Conservation (phyloP, 1,139 yeast species). For the Diutina mesorugosa region DNA sequence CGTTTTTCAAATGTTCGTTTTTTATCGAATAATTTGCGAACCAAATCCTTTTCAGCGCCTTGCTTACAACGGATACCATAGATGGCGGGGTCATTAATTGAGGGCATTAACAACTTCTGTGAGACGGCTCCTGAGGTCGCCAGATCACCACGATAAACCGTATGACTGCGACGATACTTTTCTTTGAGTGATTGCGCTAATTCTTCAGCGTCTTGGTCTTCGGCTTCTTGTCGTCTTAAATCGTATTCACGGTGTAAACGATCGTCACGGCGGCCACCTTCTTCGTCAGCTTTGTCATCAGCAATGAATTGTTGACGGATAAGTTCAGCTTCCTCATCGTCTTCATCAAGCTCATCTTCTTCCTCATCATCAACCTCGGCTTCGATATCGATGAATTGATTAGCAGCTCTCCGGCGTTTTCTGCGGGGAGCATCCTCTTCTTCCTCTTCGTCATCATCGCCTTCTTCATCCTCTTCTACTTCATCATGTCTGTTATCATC, state of each 20-base stretch:
- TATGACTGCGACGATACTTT: constrained; percentile 79
- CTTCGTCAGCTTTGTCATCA: constrained; percentile 50
- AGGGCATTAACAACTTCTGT: constrained; percentile 84
- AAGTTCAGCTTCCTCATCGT: constrained; percentile 78
- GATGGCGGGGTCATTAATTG: constrained; percentile 91
- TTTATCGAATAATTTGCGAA: constrained; percentile 71
- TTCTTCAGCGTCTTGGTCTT: constrained; percentile 91
- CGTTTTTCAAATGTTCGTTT: constrained; percentile 57
- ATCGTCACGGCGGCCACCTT: constrained; percentile 37
- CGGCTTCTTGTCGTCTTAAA: constrained; percentile 76
- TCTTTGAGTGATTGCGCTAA: constrained; percentile 89
- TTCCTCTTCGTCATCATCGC: constrained; percentile 44
- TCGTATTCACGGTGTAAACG: constrained; percentile 87
- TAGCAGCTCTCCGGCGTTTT: constrained; percentile 52
- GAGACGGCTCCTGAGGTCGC: constrained; percentile 69
- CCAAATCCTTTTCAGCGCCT: constrained; percentile 87
- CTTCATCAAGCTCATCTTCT: constrained; percentile 79
- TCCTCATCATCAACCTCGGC: constrained; percentile 99
- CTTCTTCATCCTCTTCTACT: constrained; percentile 47
- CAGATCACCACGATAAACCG: constrained; percentile 80
- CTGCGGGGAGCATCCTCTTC: constrained; percentile 40
- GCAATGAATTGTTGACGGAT: constrained; percentile 73
- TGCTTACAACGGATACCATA: constrained; percentile 93
- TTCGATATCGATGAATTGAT: constrained; percentile 94
- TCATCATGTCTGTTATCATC: constrained; percentile 11